Conservation (phyloP, 371 early-diverging fungal genomes). For the Choanephora cucurbitarum region DNA sequence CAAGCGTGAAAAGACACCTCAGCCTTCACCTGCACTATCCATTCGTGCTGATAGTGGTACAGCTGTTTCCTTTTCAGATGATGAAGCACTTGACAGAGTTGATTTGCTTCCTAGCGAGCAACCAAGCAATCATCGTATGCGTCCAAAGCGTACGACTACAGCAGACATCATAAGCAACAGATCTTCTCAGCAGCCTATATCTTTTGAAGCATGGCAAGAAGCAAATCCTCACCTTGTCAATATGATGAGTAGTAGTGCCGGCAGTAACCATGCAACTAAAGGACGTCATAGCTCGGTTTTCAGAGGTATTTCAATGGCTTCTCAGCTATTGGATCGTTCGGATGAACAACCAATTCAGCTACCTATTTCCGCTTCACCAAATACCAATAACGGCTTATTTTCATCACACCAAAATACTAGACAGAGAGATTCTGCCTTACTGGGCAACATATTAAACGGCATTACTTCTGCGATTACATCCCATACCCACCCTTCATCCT, state of each 20-base stretch:
- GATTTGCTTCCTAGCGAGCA: constrained; percentile 15
- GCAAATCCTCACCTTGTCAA: constrained; percentile 6
- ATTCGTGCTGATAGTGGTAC: constrained; percentile 27
- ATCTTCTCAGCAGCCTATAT: constrained; percentile 3
- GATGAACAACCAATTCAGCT: constrained; percentile 32
- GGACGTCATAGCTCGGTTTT: constrained; percentile 48
- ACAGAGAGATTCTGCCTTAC: constrained; percentile 22
- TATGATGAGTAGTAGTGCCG: not conserved
- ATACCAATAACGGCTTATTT: not conserved
- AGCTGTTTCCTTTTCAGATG: constrained; percentile 20
- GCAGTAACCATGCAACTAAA: constrained; percentile 10
- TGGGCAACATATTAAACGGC: constrained; percentile 33
- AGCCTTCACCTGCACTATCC: constrained; percentile 16
- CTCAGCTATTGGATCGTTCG: constrained; percentile 44
- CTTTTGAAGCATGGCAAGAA: constrained; percentile 23
- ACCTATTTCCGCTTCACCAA: constrained; percentile 26
- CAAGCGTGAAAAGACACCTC: constrained; percentile 34
- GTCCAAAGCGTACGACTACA: constrained; percentile 1
- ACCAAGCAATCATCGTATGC: not conserved
- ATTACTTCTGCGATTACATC: constrained; percentile 21
- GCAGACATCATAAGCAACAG: not conserved
- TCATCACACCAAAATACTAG: constrained; percentile 6
- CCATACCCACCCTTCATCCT: constrained; percentile 15
- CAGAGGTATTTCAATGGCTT: constrained; percentile 50
- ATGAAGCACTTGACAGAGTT: constrained; percentile 19